Evolutionary conservation across 1,284 basidiomycete species (phyloP), one percentile per base, ranked within the genome.

Genomic region (Bondarzewia mesenterica): DNA sequence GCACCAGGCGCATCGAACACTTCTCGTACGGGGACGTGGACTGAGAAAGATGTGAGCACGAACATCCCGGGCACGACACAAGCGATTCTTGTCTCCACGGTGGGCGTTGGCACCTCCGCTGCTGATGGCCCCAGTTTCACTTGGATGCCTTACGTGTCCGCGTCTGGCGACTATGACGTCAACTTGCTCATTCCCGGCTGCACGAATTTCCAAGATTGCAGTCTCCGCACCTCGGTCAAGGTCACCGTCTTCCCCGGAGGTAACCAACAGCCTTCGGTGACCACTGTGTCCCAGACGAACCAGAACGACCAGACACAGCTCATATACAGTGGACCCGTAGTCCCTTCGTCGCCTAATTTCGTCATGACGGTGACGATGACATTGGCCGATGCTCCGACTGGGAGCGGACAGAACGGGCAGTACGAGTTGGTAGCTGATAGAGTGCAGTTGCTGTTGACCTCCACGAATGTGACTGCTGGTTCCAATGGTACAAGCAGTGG

Each of bases 141-240:
- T 0, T 97, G 92, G 82, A 77, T 82, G 64, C 91, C 94, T 0
- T 93, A 91, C 60, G 85, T 98, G 20, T 89, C 89, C 0, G 85
- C 89, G 16, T 78, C 89, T 2, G 96, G 93, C 35, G 71, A 80
- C 53, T 99, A 99, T 65, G 78, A 88, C 42, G 75, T 97, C 56
- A 87, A 84, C 65, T 63, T 98, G 48, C 75, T 89, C 50, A 77
- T 95, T 21, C 95, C 95, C 0, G 94, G 94, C 10, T 99, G 95
- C 67, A 68, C 70, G 2, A 68, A 82, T 49, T 78, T 92, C 57
- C 80, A 85, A 52, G 88, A 95, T 60, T 99, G 95, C 61, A 70
- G 65, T 18, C 66, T 74, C 21, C 82, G 96, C 14, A 96, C 93
- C 0, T 80, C 79, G 1, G 91, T 97, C 44, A 75, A 85, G 55